Evolutionary conservation across 352 stramenopile genomes (phyloP).

Genomic region (Phytophthora meadii): DNA sequence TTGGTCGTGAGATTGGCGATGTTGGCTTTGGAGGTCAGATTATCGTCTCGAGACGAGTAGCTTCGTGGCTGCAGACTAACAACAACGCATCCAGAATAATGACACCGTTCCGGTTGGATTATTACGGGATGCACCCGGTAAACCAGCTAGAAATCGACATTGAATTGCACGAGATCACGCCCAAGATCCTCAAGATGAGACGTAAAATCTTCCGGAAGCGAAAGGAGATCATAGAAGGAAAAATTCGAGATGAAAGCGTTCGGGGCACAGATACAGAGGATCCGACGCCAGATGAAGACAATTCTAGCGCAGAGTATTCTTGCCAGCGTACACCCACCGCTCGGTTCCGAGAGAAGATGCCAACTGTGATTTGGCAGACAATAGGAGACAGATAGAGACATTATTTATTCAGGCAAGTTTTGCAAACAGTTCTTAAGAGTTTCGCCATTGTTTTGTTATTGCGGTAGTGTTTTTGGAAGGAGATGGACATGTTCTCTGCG

Average conservation of each 20-base stretch:
- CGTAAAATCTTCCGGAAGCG: constrained; percentile 66
- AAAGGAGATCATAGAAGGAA: constrained; percentile 36
- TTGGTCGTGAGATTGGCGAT: constrained; percentile 69
- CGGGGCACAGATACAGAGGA: constrained; percentile 39
- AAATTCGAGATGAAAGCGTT: constrained; percentile 31
- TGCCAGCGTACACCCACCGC: constrained; percentile 48
- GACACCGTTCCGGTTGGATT: constrained; percentile 58
- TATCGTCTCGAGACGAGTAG: constrained; percentile 68
- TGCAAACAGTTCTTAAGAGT: constrained; percentile 19
- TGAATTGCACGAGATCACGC: constrained; percentile 67
- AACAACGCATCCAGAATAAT: constrained; percentile 46
- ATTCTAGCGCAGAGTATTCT: constrained; percentile 42
- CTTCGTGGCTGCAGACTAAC: constrained; percentile 48
- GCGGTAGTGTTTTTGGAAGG: too few relatives aligned
- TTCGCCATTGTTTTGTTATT: constrained; percentile 13
- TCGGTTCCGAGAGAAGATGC: constrained; percentile 45
- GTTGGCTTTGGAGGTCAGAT: constrained; percentile 75
- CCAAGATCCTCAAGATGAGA: constrained; percentile 57
- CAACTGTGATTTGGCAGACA: constrained; percentile 45
- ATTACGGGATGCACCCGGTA: constrained; percentile 56
- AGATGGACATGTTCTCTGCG: too few relatives aligned
- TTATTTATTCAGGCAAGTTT: constrained; percentile 42
- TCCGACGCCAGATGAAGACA: constrained; percentile 48
- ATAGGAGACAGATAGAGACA: constrained; percentile 36
- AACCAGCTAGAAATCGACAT: constrained; percentile 60